Percentiles rank a stretch among this genome's conserved stretches.
These are phyloP conservation scores for Parasitella parasitica DNA, from an alignment of 371 early-diverging fungal species.

Conservation along the genomic window DNA sequence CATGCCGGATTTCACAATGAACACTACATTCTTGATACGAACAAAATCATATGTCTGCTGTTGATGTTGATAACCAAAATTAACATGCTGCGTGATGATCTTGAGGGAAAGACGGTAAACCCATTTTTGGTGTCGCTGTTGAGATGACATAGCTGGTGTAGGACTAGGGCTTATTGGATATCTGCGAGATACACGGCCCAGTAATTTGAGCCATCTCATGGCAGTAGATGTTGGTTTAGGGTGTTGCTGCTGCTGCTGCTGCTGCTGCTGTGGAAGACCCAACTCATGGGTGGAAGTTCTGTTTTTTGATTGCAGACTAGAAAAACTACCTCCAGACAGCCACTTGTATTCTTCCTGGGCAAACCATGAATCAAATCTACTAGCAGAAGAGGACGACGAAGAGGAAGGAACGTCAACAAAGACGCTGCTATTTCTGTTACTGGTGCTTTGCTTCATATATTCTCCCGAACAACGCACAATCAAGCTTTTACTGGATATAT, in stretches of 20 bases:
- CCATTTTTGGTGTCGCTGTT: not conserved
- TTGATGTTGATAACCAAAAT: not conserved
- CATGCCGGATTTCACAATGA: not conserved
- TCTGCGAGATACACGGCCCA: not conserved
- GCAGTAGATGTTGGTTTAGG: not conserved
- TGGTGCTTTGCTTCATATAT: not conserved
- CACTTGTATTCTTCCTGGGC: constrained; percentile 24
- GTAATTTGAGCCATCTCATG: not conserved
- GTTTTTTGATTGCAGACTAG: not conserved
- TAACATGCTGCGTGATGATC: not conserved
- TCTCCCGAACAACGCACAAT: constrained; percentile 15
- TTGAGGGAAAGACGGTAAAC: constrained; percentile 5
- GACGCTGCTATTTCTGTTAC: not conserved
- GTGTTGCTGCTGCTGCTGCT: not conserved
- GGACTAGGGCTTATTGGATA: not conserved
- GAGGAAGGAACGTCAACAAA: constrained; percentile 3
- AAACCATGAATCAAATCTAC: constrained; percentile 12
- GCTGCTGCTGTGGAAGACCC: not conserved
- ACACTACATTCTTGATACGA: not conserved
- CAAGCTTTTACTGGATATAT: not conserved
- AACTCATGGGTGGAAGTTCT: not conserved
- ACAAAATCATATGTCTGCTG: not conserved
- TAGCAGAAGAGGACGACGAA: not conserved
- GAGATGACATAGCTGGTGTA: not conserved
- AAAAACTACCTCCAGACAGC: not conserved